Evolutionary conservation across 2,329 filamentous ascomycete genomes (phyloP).

Genomic region (Penicillium italicum): DNA sequence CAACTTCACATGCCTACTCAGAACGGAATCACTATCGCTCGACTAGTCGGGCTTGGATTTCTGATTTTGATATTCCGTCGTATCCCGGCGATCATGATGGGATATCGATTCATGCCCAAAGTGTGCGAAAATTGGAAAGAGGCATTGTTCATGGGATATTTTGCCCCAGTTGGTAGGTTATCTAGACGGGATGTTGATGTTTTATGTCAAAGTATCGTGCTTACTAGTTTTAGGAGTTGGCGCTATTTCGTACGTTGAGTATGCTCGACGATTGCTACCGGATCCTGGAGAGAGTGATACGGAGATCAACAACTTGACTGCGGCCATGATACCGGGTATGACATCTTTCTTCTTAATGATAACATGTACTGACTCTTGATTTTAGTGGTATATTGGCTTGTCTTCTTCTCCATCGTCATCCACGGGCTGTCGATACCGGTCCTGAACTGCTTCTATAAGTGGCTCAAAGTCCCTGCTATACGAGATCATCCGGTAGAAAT

Average conservation of each 20-base stretch:
- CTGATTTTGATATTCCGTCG: constrained; percentile 55
- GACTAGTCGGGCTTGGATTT: constrained; percentile 52
- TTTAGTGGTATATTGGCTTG: constrained; percentile 47
- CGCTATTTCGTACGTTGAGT: constrained; percentile 48
- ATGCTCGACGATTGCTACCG: constrained; percentile 45
- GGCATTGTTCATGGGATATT: constrained; percentile 60
- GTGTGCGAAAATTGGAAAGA: constrained; percentile 55
- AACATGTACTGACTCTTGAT: neutral
- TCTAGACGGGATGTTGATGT: neutral
- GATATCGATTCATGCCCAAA: constrained; percentile 55
- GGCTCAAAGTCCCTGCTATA: constrained; percentile 29
- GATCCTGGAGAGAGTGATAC: constrained; percentile 38
- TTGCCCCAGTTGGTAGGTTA: constrained; percentile 42
- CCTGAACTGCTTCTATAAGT: constrained; percentile 33
- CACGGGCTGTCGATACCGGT: constrained; percentile 40
- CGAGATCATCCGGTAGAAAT: constrained; percentile 35
- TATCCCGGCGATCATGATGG: constrained; percentile 54
- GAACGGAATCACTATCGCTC: constrained; percentile 52
- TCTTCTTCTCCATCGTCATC: constrained; percentile 41
- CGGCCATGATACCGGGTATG: constrained; percentile 40
- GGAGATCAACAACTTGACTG: constrained; percentile 42
- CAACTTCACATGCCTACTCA: constrained; percentile 52
- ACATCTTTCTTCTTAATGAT: too few relatives aligned
- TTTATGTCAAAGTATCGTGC: neutral
- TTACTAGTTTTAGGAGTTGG: constrained; percentile 37